Conservation (phyloP, 352 stramenopile species). For the Pythium volutum region DNA sequence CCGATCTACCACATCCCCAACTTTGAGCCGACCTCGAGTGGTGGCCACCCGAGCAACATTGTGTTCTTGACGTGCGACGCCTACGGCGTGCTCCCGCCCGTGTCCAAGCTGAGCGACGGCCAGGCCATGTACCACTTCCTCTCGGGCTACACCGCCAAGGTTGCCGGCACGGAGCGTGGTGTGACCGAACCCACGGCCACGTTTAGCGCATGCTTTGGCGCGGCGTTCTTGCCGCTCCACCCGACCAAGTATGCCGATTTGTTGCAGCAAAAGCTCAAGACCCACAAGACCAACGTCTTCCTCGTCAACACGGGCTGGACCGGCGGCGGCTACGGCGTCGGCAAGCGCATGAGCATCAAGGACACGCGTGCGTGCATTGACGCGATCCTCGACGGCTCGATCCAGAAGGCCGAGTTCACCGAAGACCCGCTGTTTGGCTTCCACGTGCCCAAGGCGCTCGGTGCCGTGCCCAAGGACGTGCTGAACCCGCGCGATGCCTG, state of each 20-base stretch:
- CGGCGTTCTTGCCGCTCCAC: constrained; percentile 54
- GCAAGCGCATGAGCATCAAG: constrained; percentile 96
- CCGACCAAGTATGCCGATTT: constrained; percentile 52
- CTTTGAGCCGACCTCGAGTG: constrained; percentile 37
- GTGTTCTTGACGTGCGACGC: constrained; percentile 97
- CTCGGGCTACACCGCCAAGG: constrained; percentile 57
- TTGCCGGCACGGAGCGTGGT: constrained; percentile 47
- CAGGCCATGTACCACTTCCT: constrained; percentile 96
- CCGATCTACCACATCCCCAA: constrained; percentile 59
- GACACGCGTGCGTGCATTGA: constrained; percentile 77
- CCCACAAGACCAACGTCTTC: constrained; percentile 45
- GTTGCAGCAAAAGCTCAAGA: constrained; percentile 54
- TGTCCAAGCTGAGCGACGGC: constrained; percentile 87
- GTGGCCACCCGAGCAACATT: constrained; percentile 76
- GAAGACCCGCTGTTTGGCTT: constrained; percentile 75
- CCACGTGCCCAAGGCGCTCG: constrained; percentile 55
- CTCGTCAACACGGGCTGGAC: constrained; percentile 96
- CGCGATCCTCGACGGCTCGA: constrained; percentile 65
- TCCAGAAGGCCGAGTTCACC: constrained; percentile 62
- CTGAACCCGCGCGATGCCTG: constrained; percentile 74
- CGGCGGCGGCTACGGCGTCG: constrained; percentile 93
- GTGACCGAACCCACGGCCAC: constrained; percentile 52
- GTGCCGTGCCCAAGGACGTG: constrained; percentile 69
- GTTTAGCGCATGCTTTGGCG: constrained; percentile 56
- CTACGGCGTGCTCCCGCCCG: constrained; percentile 94